phyloP scores from a whole-genome alignment of 768 basidiomycete genomes.

The Suillus subaureus region DNA sequence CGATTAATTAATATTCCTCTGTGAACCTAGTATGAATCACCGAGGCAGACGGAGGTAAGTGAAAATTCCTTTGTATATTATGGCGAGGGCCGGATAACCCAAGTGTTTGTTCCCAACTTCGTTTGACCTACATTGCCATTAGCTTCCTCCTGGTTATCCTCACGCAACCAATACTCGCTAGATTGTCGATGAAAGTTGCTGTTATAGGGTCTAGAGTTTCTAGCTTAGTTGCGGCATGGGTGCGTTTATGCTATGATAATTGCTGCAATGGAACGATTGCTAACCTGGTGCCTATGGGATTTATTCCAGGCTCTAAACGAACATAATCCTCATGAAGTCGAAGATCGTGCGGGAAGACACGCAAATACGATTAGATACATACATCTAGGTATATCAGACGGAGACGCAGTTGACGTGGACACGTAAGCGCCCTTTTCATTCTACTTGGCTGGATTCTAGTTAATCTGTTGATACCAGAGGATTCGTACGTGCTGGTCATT shows the following conservation, averaged over 20 bases:
- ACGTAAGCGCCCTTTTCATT: constrained; percentile 48
- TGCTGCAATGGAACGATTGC: background rate
- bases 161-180: background rate
- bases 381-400: constrained; percentile 14
- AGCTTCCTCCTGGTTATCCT: no score
- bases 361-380: constrained; percentile 70
- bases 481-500: constrained; percentile 46
- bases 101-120: no score
- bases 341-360: constrained; percentile 69
- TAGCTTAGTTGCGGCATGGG: constrained; percentile 79
- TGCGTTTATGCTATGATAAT: constrained; percentile 27
- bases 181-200: constrained; percentile 56
- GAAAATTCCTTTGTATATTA: no score
- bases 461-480: background rate
- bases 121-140: no score
- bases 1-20: no score
- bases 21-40: no score
- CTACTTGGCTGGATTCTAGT: background rate
- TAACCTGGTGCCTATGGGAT: background rate
- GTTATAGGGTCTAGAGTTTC: constrained; percentile 37
- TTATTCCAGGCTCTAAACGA: constrained; percentile 63
- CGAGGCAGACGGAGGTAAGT: no score
- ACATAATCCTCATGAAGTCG: constrained; percentile 68
- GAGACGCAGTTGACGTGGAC: constrained; percentile 58
- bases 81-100: no score